Percentiles rank a stretch among this genome's conserved stretches.
Conservation (phyloP, 129 eudicot species). For the Silybum marianum region DNA sequence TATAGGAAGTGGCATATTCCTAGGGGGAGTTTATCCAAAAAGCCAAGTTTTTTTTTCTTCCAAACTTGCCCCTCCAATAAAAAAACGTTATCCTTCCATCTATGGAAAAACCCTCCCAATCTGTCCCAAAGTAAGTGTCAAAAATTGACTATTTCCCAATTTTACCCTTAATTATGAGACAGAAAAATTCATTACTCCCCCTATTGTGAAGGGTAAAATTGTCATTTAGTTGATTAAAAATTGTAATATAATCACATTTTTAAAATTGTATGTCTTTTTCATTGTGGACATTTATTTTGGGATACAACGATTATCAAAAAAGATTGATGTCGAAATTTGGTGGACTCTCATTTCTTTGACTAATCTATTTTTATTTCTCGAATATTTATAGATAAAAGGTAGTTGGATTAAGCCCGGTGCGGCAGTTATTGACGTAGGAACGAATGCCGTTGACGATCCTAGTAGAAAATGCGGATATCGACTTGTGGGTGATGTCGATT, state of each 20-base stretch:
- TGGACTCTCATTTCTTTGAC: neutral
- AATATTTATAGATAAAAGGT: constrained; percentile 76
- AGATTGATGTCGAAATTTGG: neutral
- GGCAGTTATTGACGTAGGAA: constrained; percentile 97
- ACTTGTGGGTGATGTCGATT: constrained; percentile 96
- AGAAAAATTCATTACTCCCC: neutral
- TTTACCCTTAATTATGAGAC: neutral
- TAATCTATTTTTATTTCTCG: neutral
- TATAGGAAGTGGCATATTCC: too few relatives aligned
- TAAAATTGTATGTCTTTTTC: neutral
- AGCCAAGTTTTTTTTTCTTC: too few relatives aligned
- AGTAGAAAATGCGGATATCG: constrained; percentile 82
- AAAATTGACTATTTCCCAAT: neutral
- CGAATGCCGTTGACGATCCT: constrained; percentile 85
- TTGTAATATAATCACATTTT: neutral
- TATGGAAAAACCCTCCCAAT: neutral
- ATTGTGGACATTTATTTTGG: neutral
- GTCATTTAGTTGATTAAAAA: neutral
- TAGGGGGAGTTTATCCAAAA: too few relatives aligned
- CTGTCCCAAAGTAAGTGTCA: neutral
- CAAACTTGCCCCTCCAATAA: neutral
- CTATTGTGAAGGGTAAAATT: neutral
- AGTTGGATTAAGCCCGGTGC: constrained; percentile 99
- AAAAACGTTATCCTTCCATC: neutral
- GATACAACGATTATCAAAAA: neutral